phyloP scores from a whole-genome alignment of 805 yeast genomes.

The Komagataella pseudopastoris region DNA sequence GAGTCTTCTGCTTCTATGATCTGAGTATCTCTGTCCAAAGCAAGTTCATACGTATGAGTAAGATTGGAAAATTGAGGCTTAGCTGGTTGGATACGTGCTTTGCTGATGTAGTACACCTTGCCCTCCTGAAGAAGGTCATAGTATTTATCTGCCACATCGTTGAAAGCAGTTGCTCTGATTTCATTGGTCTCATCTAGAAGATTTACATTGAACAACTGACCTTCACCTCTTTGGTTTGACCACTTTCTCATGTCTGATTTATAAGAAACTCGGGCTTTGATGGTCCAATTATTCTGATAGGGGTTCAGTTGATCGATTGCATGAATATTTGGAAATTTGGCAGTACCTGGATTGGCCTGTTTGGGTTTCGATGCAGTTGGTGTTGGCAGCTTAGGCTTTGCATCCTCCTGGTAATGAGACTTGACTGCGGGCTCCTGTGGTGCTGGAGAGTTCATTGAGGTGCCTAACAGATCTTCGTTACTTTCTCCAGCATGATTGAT shows the following conservation, averaged over 20 bases:
- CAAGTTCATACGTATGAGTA: conserved; percentile 79
- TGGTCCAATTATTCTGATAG: conserved; percentile 81
- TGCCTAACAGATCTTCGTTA: conserved; percentile 7
- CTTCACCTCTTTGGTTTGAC: conserved; percentile 79
- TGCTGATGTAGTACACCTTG: conserved; percentile 72
- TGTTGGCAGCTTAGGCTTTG: conserved; percentile 8
- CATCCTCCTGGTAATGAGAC: conserved; percentile 3
- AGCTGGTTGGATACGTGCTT: conserved; percentile 69
- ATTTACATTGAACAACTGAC: conserved; percentile 79
- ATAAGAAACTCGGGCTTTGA: conserved; percentile 81
- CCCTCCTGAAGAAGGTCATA: conserved; percentile 76
- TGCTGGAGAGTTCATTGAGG: conserved; percentile 2
- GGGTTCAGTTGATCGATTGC: conserved; percentile 87
- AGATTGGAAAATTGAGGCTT: conserved; percentile 78
- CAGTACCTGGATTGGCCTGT: conserved; percentile 7
- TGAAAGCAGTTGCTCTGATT: conserved; percentile 90
- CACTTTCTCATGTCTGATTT: conserved; percentile 83
- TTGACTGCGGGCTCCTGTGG: conserved; percentile 1
- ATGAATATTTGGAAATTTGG: conserved; percentile 28
- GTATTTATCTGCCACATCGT: conserved; percentile 70
- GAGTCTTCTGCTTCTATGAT: conserved; percentile 53
- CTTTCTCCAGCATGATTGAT: conserved; percentile 45
- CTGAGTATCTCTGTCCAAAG: conserved; percentile 65
- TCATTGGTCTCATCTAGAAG: conserved; percentile 92
- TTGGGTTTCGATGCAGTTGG: conserved; percentile 10